These are phyloP conservation scores for Striga asiatica DNA, from an alignment of 257 asterid genomes.

Conservation along the genomic window DNA sequence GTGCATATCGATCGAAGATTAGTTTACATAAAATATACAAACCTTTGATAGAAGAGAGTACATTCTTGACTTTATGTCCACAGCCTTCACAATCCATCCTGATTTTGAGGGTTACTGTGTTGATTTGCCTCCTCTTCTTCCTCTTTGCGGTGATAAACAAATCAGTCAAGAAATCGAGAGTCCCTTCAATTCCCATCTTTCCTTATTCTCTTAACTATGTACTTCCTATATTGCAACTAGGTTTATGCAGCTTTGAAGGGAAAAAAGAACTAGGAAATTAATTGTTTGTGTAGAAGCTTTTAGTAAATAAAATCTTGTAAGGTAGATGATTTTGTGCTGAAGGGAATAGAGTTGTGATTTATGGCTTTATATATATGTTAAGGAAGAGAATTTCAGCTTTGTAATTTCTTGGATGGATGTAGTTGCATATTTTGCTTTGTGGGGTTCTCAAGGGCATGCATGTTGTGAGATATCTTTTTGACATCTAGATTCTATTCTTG, in stretches of 20 bases:
- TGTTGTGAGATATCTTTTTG: too few species aligned
- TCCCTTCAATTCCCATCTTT: slow-evolving; percentile 72
- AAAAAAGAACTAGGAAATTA: neutral
- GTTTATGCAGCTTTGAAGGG: neutral
- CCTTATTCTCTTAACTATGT: neutral
- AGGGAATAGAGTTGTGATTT: too few species aligned
- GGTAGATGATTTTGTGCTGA: too few species aligned
- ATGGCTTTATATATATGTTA: too few species aligned
- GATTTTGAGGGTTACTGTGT: slow-evolving; percentile 54
- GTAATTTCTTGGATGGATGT: neutral
- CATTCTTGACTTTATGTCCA: slow-evolving; percentile 47
- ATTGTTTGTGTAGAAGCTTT: too few species aligned
- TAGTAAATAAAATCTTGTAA: too few species aligned
- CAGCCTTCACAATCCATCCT: slow-evolving; percentile 95
- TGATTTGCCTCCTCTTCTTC: slow-evolving; percentile 56
- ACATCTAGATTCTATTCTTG: too few species aligned
- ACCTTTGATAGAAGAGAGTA: slow-evolving; percentile 67
- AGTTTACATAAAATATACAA: too few species aligned
- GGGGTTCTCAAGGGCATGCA: neutral
- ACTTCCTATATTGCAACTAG: neutral
- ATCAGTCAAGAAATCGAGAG: slow-evolving; percentile 62
- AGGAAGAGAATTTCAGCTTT: neutral
- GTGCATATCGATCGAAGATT: too few species aligned
- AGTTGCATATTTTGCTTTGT: neutral
- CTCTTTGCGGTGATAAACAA: slow-evolving; percentile 27